Evolutionary conservation across 768 basidiomycete genomes (phyloP).

Genomic region (Tubosaeta brunneosetosa): DNA sequence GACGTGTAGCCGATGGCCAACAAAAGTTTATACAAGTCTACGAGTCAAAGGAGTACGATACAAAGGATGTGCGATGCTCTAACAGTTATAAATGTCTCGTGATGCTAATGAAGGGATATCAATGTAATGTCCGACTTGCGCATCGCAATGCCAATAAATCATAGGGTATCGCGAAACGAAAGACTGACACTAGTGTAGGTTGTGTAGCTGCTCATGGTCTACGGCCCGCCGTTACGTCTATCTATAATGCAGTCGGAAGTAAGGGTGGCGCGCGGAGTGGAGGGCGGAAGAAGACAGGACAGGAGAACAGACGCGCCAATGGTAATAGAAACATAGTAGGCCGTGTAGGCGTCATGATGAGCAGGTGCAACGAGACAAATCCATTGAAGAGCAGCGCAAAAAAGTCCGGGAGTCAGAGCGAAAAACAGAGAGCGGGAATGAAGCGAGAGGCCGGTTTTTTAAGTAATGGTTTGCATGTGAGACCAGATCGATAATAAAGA

Average conservation of each 20-base stretch:
- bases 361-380: slow-evolving; percentile 54
- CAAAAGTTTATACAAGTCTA: slow-evolving; percentile 1
- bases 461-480: slow-evolving; percentile 23
- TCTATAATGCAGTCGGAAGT: slow-evolving; percentile 32
- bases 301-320: slow-evolving; percentile 27
- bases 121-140: slow-evolving; percentile 44
- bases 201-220: slow-evolving; percentile 42
- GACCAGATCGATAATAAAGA: slow-evolving; percentile 14
- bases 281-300: slow-evolving; percentile 2
- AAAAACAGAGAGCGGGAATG: slow-evolving; percentile 24
- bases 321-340: slow-evolving; percentile 39
- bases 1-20: slow-evolving; percentile 24
- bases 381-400: slow-evolving; percentile 61
- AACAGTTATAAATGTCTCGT: slow-evolving; percentile 59
- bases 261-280: slow-evolving; percentile 26
- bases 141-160: slow-evolving; percentile 42
- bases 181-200: slow-evolving; percentile 39
- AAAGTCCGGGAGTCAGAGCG: slow-evolving; percentile 36
- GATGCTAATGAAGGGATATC: slow-evolving; percentile 37
- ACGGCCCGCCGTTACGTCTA: slow-evolving; percentile 44
- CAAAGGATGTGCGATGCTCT: slow-evolving; percentile 62
- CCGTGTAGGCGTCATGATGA: slow-evolving; percentile 42
- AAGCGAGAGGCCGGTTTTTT: slow-evolving; percentile 13
- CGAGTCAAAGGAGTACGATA: slow-evolving; percentile 33
- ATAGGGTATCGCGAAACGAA: slow-evolving; percentile 52